phyloP scores from a whole-genome alignment of 116 monocot genomes.

The Zostera marina region DNA sequence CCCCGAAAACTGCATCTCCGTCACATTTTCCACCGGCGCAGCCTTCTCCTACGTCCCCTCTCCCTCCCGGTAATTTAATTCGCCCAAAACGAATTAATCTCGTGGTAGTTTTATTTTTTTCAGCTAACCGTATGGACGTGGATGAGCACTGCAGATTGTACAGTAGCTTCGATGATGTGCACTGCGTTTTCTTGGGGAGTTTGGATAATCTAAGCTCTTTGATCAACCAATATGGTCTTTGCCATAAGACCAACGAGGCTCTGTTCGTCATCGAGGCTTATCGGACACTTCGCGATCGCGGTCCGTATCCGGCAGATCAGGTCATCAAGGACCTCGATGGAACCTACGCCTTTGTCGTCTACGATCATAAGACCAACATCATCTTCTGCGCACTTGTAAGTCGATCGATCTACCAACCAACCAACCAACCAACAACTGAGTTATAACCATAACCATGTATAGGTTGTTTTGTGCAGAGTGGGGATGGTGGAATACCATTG shows the following conservation, averaged over 20 bases:
- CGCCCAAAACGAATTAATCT: too few species aligned
- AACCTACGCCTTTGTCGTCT: constrained; percentile 74
- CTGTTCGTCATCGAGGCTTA: constrained; percentile 79
- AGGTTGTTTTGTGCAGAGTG: constrained; percentile 28
- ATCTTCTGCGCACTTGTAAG: constrained; percentile 67
- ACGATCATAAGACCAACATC: constrained; percentile 36
- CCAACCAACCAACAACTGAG: not conserved
- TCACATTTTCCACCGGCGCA: not conserved
- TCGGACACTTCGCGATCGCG: constrained; percentile 79
- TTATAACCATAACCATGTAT: not conserved
- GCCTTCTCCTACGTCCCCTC: too few species aligned
- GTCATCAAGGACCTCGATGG: constrained; percentile 65
- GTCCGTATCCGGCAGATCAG: constrained; percentile 86
- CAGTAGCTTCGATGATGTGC: constrained; percentile 50
- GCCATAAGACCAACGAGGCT: constrained; percentile 47
- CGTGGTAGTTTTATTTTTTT: too few species aligned
- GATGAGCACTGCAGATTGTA: constrained; percentile 58
- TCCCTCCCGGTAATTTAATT: too few species aligned
- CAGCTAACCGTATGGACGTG: too few species aligned
- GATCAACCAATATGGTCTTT: constrained; percentile 65
- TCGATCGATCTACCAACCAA: not conserved
- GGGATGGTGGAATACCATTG: constrained; percentile 42
- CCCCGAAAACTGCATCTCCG: constrained; percentile 26
- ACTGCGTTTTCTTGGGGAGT: constrained; percentile 62
- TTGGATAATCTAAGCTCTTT: constrained; percentile 63